phyloP scores from a whole-genome alignment of 139 green algal genomes.

The Auxenochlorella protothecoides region DNA sequence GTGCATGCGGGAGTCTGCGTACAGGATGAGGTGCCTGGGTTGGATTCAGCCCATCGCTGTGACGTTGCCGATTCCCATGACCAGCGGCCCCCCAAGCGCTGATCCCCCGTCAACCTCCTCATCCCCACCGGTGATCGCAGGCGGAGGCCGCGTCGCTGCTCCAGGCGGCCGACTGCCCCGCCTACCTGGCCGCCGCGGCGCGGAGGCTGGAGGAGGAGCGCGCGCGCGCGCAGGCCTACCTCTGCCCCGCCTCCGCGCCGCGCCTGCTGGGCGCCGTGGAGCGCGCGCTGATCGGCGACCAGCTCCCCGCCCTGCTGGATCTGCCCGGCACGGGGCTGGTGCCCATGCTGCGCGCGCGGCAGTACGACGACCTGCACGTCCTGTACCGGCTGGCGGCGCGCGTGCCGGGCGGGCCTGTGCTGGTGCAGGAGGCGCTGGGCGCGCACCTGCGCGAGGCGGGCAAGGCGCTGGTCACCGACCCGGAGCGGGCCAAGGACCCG shows the following conservation, averaged over 20 bases:
- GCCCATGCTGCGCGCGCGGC: conserved; percentile 62
- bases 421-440: conserved; percentile 29
- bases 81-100: no score
- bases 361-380: conserved; percentile 70
- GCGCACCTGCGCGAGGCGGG: conserved; percentile 60
- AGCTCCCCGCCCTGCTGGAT: conserved; percentile 79
- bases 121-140: no score
- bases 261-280: conserved; percentile 68
- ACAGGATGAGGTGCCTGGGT: no score
- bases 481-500: conserved; percentile 63
- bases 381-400: conserved; percentile 85
- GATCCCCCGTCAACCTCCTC: no score
- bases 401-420: conserved; percentile 56
- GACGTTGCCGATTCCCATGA: no score
- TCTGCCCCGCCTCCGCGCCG: conserved; percentile 68
- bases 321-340: conserved; percentile 88
- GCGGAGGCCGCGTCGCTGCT: no score
- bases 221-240: conserved; percentile 72
- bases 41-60: no score
- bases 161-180: conserved; percentile 54
- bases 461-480: conserved; percentile 56
- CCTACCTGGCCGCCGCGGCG: conserved; percentile 81
- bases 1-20: no score
- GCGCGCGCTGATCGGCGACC: conserved; percentile 65
- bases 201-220: conserved; percentile 76